Percentiles rank a stretch among this genome's conserved stretches.
These are phyloP conservation scores for Melanogaster broomeanus DNA, from an alignment of 768 basidiomycete species.

Conservation along the genomic window DNA sequence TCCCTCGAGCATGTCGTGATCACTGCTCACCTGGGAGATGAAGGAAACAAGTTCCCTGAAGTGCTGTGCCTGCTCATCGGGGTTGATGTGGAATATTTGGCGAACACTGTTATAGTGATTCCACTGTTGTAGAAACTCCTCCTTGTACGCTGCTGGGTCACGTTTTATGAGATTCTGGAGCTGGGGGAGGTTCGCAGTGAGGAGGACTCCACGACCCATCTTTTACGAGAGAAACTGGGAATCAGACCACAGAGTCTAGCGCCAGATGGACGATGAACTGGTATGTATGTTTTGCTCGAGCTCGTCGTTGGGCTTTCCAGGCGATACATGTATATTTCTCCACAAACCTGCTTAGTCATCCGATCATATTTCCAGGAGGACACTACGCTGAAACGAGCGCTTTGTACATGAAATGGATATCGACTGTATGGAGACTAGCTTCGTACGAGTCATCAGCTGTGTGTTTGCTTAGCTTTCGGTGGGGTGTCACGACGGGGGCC, in stretches of 20 bases:
- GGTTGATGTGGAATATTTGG: conserved; percentile 80
- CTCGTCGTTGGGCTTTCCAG: too few relatives aligned
- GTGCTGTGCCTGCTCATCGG: conserved; percentile 81
- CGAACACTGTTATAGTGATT: conserved; percentile 89
- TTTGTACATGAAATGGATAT: too few relatives aligned
- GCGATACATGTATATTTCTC: too few relatives aligned
- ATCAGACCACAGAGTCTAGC: background rate
- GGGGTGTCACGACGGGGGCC: too few relatives aligned
- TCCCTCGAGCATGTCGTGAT: background rate
- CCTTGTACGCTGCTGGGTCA: conserved; percentile 85
- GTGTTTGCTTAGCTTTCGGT: too few relatives aligned
- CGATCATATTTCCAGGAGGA: background rate
- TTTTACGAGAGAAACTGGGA: background rate
- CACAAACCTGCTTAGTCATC: background rate
- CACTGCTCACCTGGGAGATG: conserved; percentile 70
- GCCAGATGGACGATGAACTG: background rate
- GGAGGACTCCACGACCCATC: conserved; percentile 70
- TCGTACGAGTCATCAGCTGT: too few relatives aligned
- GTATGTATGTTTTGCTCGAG: too few relatives aligned
- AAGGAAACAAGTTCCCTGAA: conserved; percentile 90
- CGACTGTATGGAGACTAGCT: too few relatives aligned
- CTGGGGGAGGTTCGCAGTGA: conserved; percentile 90
- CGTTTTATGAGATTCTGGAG: conserved; percentile 97
- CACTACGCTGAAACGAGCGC: too few relatives aligned
- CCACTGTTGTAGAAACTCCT: conserved; percentile 97